Percentiles rank a stretch among this genome's conserved stretches.
These are phyloP conservation scores for Zasmidium cellare DNA, from an alignment of 2,329 filamentous ascomycete genomes.

Conservation along the genomic window DNA sequence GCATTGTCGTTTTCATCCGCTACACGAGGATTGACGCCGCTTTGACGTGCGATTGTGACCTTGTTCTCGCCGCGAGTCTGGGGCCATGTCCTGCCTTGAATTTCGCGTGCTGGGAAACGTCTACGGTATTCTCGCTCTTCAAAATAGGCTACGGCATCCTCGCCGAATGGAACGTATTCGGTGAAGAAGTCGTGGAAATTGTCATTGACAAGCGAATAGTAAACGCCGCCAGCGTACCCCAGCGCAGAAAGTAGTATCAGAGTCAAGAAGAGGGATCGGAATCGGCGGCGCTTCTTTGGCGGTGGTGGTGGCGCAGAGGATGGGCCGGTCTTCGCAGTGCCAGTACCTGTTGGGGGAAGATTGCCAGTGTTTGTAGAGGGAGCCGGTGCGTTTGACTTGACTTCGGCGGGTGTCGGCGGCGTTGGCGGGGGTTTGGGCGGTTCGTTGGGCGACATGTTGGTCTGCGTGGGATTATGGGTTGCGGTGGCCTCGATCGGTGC, in stretches of 20 bases:
- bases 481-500: conserved; percentile 27
- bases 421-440: conserved; percentile 18
- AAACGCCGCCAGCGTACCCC: conserved; percentile 84
- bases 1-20: conserved; percentile 56
- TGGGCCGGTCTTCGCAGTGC: conserved; percentile 43
- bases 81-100: conserved; percentile 43
- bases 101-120: conserved; percentile 65
- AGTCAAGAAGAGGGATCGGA: conserved; percentile 76
- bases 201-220: conserved; percentile 89
- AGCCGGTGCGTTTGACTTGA: conserved; percentile 19
- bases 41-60: conserved; percentile 81
- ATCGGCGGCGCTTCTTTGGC: conserved; percentile 67
- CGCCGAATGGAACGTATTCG: conserved; percentile 91
- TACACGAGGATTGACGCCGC: conserved; percentile 79
- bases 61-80: conserved; percentile 61
- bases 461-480: conserved; percentile 13
- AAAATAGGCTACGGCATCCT: conserved; percentile 91
- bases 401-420: conserved; percentile 29
- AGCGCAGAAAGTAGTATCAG: conserved; percentile 73
- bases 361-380: conserved; percentile 28
- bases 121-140: conserved; percentile 93
- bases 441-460: conserved; percentile 17
- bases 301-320: conserved; percentile 44
- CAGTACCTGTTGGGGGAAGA: conserved; percentile 29
- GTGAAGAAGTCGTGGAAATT: conserved; percentile 99